These are phyloP conservation scores for Pichia cactophila DNA, from an alignment of 1,139 yeast genomes.

Conservation along the genomic window DNA sequence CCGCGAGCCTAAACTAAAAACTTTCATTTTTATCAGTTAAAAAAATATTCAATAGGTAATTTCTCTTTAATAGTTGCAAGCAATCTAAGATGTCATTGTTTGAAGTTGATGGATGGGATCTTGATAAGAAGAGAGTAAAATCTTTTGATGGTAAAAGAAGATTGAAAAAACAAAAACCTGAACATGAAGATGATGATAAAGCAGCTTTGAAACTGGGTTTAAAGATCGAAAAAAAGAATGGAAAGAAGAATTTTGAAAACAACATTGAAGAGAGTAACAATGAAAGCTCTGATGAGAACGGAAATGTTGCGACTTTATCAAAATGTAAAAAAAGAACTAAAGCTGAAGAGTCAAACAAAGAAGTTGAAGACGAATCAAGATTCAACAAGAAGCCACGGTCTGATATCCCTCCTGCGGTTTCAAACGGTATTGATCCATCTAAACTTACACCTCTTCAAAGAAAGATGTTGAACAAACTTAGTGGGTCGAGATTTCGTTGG, in stretches of 20 bases:
- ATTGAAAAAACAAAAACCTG: constrained; percentile 7
- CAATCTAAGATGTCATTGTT: constrained; percentile 52
- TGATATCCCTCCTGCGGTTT: constrained; percentile 15
- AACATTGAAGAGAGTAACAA: constrained; percentile 1
- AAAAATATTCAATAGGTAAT: no score
- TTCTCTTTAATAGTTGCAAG: no score
- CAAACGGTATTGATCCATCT: constrained; percentile 21
- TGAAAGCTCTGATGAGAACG: constrained; percentile 7
- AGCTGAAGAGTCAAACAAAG: not conserved
- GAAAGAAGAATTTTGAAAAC: not conserved
- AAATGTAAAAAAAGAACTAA: not conserved
- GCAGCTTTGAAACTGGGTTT: not conserved
- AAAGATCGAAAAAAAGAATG: not conserved
- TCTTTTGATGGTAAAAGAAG: constrained; percentile 8
- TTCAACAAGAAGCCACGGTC: constrained; percentile 10
- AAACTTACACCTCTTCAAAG: constrained; percentile 86
- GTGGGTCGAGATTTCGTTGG: constrained; percentile 96
- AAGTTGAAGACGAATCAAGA: not conserved
- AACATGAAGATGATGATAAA: not conserved
- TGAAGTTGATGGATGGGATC: constrained; percentile 76
- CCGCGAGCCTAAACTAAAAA: no score
- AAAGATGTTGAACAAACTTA: constrained; percentile 89
- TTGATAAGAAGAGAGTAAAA: constrained; percentile 44
- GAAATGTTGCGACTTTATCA: no score
- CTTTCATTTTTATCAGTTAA: no score